Base-by-base conservation (phyloP, 805 yeast genomes). In the Torulaspora maleeae region DNA sequence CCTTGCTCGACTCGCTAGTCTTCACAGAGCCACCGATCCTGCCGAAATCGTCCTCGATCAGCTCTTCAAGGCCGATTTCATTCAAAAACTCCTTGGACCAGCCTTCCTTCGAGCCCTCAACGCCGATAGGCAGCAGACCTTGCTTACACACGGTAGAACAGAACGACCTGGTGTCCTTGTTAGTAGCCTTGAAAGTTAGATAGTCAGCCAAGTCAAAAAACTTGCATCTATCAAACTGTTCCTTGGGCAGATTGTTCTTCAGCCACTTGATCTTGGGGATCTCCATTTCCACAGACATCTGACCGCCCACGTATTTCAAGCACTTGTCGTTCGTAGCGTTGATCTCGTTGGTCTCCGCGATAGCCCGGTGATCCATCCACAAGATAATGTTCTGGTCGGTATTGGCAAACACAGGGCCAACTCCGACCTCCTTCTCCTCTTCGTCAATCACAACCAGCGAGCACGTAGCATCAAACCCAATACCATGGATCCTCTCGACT, bases 281-380 rank as follows among this genome's bases (percentile, higher is more conserved):
- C 63, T 93, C 98, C 98, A 93, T 93, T 67, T 91, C 99, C 59
- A 93, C 85, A 41, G 97, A 89, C 97, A 93, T 91, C 58, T 82
- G 83, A 15, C 98, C 98, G 48, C 99, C 99, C 15, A 93, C 98
- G 63, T 87, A 93, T 63, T 86, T 84, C 59, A 93, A 74, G 47
- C 86, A 79, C 59, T 78, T 79, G 60, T 88, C 95, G 28, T 77
- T 76, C 0, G 96, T 84, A 34, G 82, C 78, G 67, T 91, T 91
- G 64, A 93, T 89, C 45, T 72, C 77, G 45, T 79, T 71, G 11
- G 96, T 89, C 63, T 91, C 96, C 6, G 73, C 71, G 12, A 75
- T 82, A 0, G 98, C 97, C 52, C 99, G 78, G 67, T 93, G 99
- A 70, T 93, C 99, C 98, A 93, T 91, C 99, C 99, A 93, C 51